Evolutionary conservation across 2,329 filamentous ascomycete genomes (phyloP), one percentile per base, ranked within the genome.

Genomic region (Annulohypoxylon truncatum): DNA sequence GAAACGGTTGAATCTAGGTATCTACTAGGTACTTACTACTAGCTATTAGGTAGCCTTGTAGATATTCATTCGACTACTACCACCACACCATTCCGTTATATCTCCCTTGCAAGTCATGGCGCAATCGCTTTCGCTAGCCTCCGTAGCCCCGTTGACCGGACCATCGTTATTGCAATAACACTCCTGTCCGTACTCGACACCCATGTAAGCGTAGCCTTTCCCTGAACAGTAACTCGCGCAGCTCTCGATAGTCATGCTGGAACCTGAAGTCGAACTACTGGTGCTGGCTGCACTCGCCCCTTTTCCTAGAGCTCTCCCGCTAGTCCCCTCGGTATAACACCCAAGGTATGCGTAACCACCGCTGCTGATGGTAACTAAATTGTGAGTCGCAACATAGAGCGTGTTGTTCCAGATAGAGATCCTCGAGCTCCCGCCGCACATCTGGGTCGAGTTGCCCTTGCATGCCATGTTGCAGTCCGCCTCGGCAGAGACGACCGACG

Each of bases 151-250:
- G 18, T 68, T 70, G 12, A 66, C 35, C 3, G 50, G 61, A 0
- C 67, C 67, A 4, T 68, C 65, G n/a, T 71, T 69, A 15, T 69
- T 69, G 50, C 70, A 72, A 42, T 71, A 72, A 44, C 70, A 72
- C 42, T 72, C 70, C 9, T 64, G 64, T 6, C 47, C 55, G 20
- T 67, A 72, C 53, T 71, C 70, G n/a, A 69, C 66, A 15, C 70
- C 70, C 64, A 72, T 71, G 47, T 69, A 72, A 33, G 28, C 33
- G 51, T 67, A 71, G 3, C 58, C 53, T 28, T 66, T 66, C 2
- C 55, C 61, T 3, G 28, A 10, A 26, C 70, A 71, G 35, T 66
- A 72, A 15, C 57, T 54, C 28, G 61, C 66, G 47, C 70, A 72
- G 22, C 13, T 59, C 61, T 72, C 58, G 8, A 68, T 57, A 5